Percentiles rank a stretch among this genome's conserved stretches.
Evolutionary conservation across 2,329 filamentous ascomycete species (phyloP).

Genomic region (Colletotrichum melonis): DNA sequence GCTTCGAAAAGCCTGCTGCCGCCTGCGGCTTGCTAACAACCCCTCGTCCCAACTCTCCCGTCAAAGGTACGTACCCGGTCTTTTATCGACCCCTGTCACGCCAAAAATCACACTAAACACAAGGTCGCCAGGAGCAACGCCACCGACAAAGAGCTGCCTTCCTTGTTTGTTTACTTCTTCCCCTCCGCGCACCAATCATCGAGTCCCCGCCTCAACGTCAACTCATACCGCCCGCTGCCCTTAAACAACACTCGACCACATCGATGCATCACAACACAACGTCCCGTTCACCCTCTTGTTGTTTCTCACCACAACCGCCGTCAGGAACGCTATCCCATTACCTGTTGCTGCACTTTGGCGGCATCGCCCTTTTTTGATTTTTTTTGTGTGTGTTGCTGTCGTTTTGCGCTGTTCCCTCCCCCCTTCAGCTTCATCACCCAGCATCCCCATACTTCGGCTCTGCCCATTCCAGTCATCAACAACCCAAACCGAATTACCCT

Average conservation of each 20-base stretch:
- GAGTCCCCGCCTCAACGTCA: constrained; percentile 32
- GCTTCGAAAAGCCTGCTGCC: neutral
- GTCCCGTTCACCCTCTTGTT: constrained; percentile 21
- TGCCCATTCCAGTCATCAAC: constrained; percentile 25
- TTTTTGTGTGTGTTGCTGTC: constrained; percentile 32
- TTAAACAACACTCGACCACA: constrained; percentile 38
- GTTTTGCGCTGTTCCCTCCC: constrained; percentile 26
- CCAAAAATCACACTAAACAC: constrained; percentile 27
- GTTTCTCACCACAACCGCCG: constrained; percentile 33
- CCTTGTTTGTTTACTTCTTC: constrained; percentile 38
- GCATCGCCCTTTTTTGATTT: constrained; percentile 23
- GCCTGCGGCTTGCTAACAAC: constrained; percentile 7
- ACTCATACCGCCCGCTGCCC: constrained; percentile 30
- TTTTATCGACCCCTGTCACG: constrained; percentile 11
- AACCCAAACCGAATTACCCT: neutral
- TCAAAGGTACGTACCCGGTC: neutral
- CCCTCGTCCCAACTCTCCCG: constrained; percentile 19
- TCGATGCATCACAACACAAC: constrained; percentile 19
- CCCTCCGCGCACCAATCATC: constrained; percentile 37
- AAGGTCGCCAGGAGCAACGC: constrained; percentile 36
- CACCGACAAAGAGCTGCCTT: constrained; percentile 34
- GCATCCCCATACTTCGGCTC: constrained; percentile 8
- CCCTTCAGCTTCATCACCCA: constrained; percentile 2
- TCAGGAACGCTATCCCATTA: constrained; percentile 34
- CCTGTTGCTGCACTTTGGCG: constrained; percentile 26